Base-by-base conservation (phyloP, 805 yeast species). In the Kuraishia hungarica region DNA sequence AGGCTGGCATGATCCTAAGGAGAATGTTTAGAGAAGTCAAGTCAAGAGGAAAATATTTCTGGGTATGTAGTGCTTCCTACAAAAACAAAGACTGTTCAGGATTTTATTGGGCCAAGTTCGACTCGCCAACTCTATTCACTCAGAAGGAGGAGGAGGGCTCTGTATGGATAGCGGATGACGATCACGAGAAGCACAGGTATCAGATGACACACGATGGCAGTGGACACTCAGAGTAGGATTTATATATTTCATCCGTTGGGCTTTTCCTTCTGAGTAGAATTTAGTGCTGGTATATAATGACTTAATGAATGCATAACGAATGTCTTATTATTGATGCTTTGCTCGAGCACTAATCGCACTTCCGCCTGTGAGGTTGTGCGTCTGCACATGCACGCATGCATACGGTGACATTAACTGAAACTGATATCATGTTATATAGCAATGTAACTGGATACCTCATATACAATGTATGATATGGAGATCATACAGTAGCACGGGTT, bases 41-140 rank as follows among this genome's bases (percentile, higher is more conserved):
- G 13, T 70, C 70, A 11, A 69, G 82, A 55, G 87, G 87, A 3
- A 73, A 74, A 54, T 87, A 87, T 61, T 77, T 84, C 22, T 87
- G 93, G 92, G 72, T 75, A 60, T 87, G 94, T 61, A 76, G 77
- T 55, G 68, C 75, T 5, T 64, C 70, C 22, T 80, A 78, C 59
- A 64, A 62, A 51, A 73, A 72, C 48, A 68, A 70, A 39, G 78
- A 75, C 23, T 82, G 87, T 57, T 67, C 75, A 1, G 74, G 78
- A 1, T 76, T 78, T 52, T 70, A 75, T 55, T 80, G 77, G 74
- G 85, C 84, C 0, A 72, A 78, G 54, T 80, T 81, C 56, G 63
- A 69, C 19, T 59, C 57, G 3, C 62, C 70, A 2, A 60, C 64
- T 8, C 28, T 60, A 10, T 61, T 56, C 52, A 73, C 82, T 0